A percentile compares a stretch with the other conserved stretches of the same genome.
These are phyloP conservation scores for Patellaria atrata DNA, from an alignment of 495 filamentous ascomycete genomes.

Conservation along the genomic window DNA sequence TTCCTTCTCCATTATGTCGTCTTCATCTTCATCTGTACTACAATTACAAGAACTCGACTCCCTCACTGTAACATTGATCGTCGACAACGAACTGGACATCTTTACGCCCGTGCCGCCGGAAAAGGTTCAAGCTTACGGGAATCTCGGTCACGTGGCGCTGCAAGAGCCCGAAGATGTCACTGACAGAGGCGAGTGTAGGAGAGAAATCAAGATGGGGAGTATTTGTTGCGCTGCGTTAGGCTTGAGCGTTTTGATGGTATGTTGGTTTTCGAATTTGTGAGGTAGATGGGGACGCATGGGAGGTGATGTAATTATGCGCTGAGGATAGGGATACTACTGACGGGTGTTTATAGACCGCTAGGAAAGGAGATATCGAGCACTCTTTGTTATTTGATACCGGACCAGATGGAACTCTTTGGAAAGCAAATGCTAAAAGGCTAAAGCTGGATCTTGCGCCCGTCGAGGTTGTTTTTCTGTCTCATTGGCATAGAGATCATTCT, in stretches of 20 bases:
- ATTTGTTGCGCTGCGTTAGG: slow-evolving; percentile 49
- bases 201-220: slow-evolving; percentile 38
- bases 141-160: slow-evolving; percentile 28
- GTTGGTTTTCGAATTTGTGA: too few species aligned
- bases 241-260: slow-evolving; percentile 41
- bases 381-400: slow-evolving; percentile 47
- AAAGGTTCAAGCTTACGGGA: slow-evolving; percentile 29
- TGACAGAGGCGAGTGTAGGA: slow-evolving; percentile 29
- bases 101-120: slow-evolving; percentile 38
- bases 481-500: slow-evolving; percentile 52
- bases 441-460: slow-evolving; percentile 30
- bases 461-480: slow-evolving; percentile 30
- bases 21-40: too few species aligned
- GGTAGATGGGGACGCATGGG: too few species aligned
- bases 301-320: background rate
- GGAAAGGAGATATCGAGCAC: slow-evolving; percentile 35
- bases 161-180: background rate
- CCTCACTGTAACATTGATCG: slow-evolving; percentile 34
- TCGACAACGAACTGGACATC: slow-evolving; percentile 46
- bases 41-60: slow-evolving; percentile 37
- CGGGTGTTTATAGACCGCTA: slow-evolving; percentile 38
- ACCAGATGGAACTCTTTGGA: slow-evolving; percentile 42
- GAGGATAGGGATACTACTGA: background rate
- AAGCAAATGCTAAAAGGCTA: slow-evolving; percentile 38
- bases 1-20: too few species aligned